These are phyloP conservation scores for Eucalyptus curtisii DNA, from an alignment of 345 rosid species.

Conservation along the genomic window DNA sequence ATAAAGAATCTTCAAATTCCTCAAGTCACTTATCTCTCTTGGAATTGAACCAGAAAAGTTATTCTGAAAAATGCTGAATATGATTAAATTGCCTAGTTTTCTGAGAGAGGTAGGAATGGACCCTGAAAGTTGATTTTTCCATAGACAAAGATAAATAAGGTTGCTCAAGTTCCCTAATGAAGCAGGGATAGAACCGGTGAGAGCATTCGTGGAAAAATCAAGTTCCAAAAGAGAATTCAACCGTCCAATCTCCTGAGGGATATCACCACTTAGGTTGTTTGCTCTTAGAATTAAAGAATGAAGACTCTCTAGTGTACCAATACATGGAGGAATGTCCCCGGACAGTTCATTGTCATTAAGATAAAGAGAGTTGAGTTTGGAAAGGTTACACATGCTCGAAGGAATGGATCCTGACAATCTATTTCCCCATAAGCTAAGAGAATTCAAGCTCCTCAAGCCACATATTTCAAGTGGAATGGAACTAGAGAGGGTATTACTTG, in stretches of 20 bases:
- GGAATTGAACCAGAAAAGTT: not conserved
- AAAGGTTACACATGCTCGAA: not conserved
- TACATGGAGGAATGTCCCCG: not conserved
- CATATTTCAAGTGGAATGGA: rapidly evolving
- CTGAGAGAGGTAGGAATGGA: rapidly evolving
- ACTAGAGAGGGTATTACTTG: rapidly evolving
- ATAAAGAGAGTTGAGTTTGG: not conserved
- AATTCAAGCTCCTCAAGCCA: not conserved
- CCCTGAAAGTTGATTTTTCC: not conserved
- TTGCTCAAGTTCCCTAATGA: not conserved
- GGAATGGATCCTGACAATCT: not conserved
- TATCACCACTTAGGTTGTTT: not conserved
- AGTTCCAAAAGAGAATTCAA: rapidly evolving
- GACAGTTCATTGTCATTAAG: not conserved
- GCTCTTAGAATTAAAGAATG: not conserved
- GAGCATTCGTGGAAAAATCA: rapidly evolving
- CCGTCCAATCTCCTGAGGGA: not conserved
- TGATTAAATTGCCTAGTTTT: not conserved
- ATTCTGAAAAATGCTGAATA: rapidly evolving
- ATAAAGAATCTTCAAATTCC: rapidly evolving
- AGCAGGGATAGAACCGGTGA: rapidly evolving
- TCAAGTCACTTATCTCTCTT: not conserved
- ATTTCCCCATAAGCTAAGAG: not conserved
- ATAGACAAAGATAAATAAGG: not conserved
- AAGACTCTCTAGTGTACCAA: not conserved